Percentiles rank a stretch among this genome's conserved stretches.
phyloP scores from a whole-genome alignment of 2,329 filamentous ascomycete species.

The Rutstroemia sp. region DNA sequence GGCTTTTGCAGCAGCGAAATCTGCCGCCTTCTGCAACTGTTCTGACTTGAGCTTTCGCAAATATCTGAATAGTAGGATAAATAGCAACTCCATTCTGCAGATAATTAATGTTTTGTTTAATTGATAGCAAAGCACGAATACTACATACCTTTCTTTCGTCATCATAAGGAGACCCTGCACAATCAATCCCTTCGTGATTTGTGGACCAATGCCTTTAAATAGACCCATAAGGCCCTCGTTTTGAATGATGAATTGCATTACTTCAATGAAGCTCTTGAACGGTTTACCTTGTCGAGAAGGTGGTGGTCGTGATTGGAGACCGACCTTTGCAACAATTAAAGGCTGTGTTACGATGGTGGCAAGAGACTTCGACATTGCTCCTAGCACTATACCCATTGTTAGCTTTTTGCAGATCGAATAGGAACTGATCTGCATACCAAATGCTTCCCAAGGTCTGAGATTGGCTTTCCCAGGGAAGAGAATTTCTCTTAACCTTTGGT shows the following conservation, averaged over 20 bases:
- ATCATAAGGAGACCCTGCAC: conserved; percentile 98
- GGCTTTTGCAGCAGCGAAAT: conserved; percentile 54
- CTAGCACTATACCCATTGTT: conserved; percentile 55
- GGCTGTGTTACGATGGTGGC: conserved; percentile 92
- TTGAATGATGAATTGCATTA: conserved; percentile 88
- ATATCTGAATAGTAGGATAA: conserved; percentile 80
- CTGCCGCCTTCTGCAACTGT: conserved; percentile 60
- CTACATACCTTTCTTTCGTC: conserved; percentile 82
- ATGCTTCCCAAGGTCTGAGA: conserved; percentile 80
- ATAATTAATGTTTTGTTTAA: conserved; percentile 7
- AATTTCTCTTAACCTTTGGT: conserved; percentile 74
- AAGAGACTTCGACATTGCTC: conserved; percentile 84
- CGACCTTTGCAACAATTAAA: conserved; percentile 95
- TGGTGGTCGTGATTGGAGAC: conserved; percentile 87
- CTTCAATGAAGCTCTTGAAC: conserved; percentile 88
- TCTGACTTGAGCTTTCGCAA: conserved; percentile 62
- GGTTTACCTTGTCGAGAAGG: conserved; percentile 77
- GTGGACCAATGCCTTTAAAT: conserved; percentile 94
- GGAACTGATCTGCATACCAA: conserved; percentile 54
- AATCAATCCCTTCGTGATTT: conserved; percentile 84
- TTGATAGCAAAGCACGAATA: not conserved
- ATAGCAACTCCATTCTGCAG: conserved; percentile 74
- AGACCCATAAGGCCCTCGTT: conserved; percentile 78
- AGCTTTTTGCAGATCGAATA: not conserved
- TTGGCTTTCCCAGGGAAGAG: conserved; percentile 71